Evolutionary conservation across 169 alveolate genomes (phyloP), one percentile per base, ranked within the genome.

Genomic region (Ichthyophthirius multifiliis): DNA sequence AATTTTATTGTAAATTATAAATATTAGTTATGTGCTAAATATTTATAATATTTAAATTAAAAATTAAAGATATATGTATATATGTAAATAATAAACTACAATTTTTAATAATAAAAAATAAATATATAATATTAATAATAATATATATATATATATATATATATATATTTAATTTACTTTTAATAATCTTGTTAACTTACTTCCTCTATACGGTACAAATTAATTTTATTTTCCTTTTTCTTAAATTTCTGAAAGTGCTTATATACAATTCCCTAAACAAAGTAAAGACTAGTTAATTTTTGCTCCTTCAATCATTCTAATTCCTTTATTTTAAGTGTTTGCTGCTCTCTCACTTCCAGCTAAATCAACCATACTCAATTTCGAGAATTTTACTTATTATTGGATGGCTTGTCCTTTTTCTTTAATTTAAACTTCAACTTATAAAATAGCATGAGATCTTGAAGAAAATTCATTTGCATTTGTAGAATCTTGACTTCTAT

Each of bases 341-440:
- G 97, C 96, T 45, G 97, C 97, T 86, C 99, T 94, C 90, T 98
- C 99, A 78, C 98, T 95, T 2, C 99, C 98, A 2, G 99, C 99
- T 63, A 98, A 92, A 89, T 98, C 99, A 30, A 98, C 97, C 78
- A 98, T 88, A 41, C 98, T 93, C 62, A 98, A 86, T 85, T 96
- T 97, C 98, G 97, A 48, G 90, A 74, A 18, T 86, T 84, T 93
- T 63, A 18, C 35, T 65, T 65, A 23, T 15, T 16, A 37, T 84
- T 92, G 98, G 89, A 84, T 96, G 98, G 79, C 84, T 30, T 45
- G 23, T 20, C 83, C 93, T 62, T 89, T 88, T 47, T 93, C 96
- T 82, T 90, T 93, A 34, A 93, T 92, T 76, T 93, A 96, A 37
- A 91, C 78, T n/a, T 83, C 67, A 23, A 96, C 92, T 65, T 92